Base-by-base conservation (phyloP, 2,329 filamentous ascomycete species). In the Epichloe scottii region DNA sequence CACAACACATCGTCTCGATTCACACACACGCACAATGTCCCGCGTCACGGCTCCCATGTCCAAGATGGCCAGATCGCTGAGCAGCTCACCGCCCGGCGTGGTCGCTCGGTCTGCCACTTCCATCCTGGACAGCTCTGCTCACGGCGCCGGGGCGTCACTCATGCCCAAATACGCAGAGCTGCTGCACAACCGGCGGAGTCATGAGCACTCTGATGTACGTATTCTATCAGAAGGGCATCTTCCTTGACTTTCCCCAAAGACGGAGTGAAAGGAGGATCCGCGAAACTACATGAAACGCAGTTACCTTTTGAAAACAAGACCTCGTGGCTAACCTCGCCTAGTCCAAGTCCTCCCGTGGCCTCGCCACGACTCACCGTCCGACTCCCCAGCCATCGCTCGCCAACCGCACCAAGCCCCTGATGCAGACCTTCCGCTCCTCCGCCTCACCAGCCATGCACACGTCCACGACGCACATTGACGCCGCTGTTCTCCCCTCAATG, bases 391-490 rank as follows among this genome's bases (percentile, higher is more conserved):
- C 70, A 54, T 66, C 72, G 54, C 63, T 71, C 58, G 57, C 67
- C 62, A 65, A 67, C 61, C 72, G 71, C 56, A 66, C 67, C 53
- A 68, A 75, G 59, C 79, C 78, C 40, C 67, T 83, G 51, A 83
- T 84, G 79, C 80, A 84, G 68, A 78, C 76, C 60, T 82, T 83
- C 69, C 69, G 70, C 59, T 72, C 73, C 21, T 71, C 74, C 17
- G 64, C 73, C 6, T 63, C 74, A 15, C 70, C 71, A 51, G 68
- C 72, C n/a, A 66, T 71, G 3, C 63, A 70, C 14, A 58, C 64
- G 11, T 60, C 68, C 30, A 57, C 62, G 41, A 61, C 60, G 44
- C 67, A 72, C 53, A 71, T 81, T 53, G 77, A 82, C 66, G 71
- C 68, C 61, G 68, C 74, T 54, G 64, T 79, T 54, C 70, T 84